Evolutionary conservation across 1,284 basidiomycete genomes (phyloP), one percentile per base, ranked within the genome.

Genomic region (Clitocybe nebularis): DNA sequence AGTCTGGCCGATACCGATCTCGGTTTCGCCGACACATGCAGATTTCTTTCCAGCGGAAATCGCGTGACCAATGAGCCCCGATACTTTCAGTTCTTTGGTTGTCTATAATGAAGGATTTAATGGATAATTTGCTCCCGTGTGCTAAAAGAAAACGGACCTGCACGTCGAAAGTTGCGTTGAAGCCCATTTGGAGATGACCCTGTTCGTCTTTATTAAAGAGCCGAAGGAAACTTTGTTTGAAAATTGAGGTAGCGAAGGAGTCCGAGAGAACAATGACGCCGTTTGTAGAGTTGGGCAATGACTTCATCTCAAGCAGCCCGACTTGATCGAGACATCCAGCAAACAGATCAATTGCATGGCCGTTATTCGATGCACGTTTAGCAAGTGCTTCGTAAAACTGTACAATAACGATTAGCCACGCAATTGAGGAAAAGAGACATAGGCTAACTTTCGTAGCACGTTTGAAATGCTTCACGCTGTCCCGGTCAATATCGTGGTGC

Each of bases 91-190:
- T 66, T 99, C 96, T 72, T 99, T 99, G 37, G 95, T 98, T 3
- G 94, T 97, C 88, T 95, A 60, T 5, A 32, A 29, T 25, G 13
- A 38, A 33, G 16, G 8, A 19, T 28, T 39, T 20, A 29, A 38
- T 33, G 41, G 22, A 16, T 25, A 23, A 40, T 45, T n/a, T n/a
- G 24, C 2, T 23, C 9, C 16, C 1, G 20, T 3, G n/a, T 24
- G n/a, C 13, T 20, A 20, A 24, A 25, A 13, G 29, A 16, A 11
- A 17, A 63, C 71, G 22, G 54, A 89, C 89, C 78, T 93, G 89
- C 24, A 99, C 94, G 61, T 99, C 95, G 57, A 99, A 95, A 0
- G 94, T 99, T 5, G 93, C 95, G 57, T 99, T 99, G 74, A 99
- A 99, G 49, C 95, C 95, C 94, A 99, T 98, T 60, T 89, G 84